Evolutionary conservation across 1,139 yeast genomes (phyloP).

Genomic region (Suhomyces bolitotheri): DNA sequence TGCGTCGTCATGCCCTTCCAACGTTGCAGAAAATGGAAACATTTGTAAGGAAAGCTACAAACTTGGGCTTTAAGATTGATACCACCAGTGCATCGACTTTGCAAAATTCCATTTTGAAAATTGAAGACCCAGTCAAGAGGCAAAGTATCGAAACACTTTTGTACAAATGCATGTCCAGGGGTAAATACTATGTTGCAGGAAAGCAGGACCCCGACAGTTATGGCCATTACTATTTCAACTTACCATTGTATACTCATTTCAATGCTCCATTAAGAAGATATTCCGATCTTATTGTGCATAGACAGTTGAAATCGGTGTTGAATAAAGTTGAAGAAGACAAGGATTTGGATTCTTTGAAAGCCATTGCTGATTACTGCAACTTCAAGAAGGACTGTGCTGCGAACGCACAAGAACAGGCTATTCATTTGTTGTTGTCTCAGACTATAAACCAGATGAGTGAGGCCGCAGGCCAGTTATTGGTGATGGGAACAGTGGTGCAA

Average conservation of each 20-base stretch:
- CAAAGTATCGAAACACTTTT: slow-evolving; percentile 77
- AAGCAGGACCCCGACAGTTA: slow-evolving; percentile 77
- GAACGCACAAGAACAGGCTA: slow-evolving; percentile 91
- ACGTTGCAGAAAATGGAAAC: slow-evolving; percentile 79
- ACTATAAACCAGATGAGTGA: slow-evolving; percentile 78
- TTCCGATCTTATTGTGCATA: slow-evolving; percentile 88
- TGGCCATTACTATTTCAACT: slow-evolving; percentile 76
- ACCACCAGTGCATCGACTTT: slow-evolving; percentile 73
- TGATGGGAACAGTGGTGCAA: slow-evolving; percentile 85
- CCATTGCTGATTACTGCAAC: slow-evolving; percentile 87
- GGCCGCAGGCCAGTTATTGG: slow-evolving; percentile 75
- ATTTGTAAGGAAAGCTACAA: slow-evolving; percentile 67
- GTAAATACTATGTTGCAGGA: slow-evolving; percentile 87
- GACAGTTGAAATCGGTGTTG: slow-evolving; percentile 77
- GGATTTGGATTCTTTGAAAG: slow-evolving; percentile 73
- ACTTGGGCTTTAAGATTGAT: slow-evolving; percentile 70
- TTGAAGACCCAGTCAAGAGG: slow-evolving; percentile 65
- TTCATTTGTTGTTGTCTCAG: slow-evolving; percentile 82
- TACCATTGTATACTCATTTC: slow-evolving; percentile 89
- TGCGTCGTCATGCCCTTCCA: slow-evolving; percentile 88
- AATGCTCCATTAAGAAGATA: slow-evolving; percentile 91
- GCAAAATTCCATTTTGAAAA: slow-evolving; percentile 65
- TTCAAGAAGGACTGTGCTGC: slow-evolving; percentile 94
- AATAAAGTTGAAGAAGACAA: slow-evolving; percentile 34
- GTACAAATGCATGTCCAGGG: slow-evolving; percentile 80